Evolutionary conservation across 495 filamentous ascomycete genomes (phyloP).

Genomic region (Podospora pseudoanserina): DNA sequence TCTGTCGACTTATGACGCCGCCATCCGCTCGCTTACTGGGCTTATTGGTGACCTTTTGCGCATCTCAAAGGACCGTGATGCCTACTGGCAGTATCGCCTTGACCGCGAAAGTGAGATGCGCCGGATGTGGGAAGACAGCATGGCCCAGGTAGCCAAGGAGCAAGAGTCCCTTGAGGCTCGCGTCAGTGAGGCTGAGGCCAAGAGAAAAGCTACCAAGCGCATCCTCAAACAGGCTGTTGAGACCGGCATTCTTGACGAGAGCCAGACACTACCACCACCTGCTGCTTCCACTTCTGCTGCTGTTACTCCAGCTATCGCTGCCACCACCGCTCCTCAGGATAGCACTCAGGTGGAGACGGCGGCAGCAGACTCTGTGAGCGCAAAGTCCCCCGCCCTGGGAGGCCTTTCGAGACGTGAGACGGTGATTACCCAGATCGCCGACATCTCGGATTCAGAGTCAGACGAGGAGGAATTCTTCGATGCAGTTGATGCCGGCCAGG

Average conservation of each 20-base stretch:
- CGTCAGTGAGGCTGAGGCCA: slow-evolving; percentile 86
- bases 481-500: slow-evolving; percentile 87
- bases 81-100: slow-evolving; percentile 93
- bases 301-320: slow-evolving; percentile 33
- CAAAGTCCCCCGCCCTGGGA: slow-evolving; percentile 45
- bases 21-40: slow-evolving; percentile 80
- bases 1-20: slow-evolving; percentile 81
- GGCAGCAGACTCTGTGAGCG: slow-evolving; percentile 32
- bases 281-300: slow-evolving; percentile 28
- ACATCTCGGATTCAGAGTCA: slow-evolving; percentile 72
- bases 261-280: slow-evolving; percentile 28
- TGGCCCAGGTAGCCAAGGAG: slow-evolving; percentile 87
- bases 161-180: slow-evolving; percentile 85
- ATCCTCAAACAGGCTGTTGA: slow-evolving; percentile 85
- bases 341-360: slow-evolving; percentile 28
- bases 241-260: slow-evolving; percentile 46
- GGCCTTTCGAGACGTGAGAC: slow-evolving; percentile 50
- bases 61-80: slow-evolving; percentile 88
- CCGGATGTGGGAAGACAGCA: slow-evolving; percentile 97
- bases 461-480: slow-evolving; percentile 97
- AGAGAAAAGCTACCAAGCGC: slow-evolving; percentile 82
- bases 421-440: slow-evolving; percentile 56
- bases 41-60: slow-evolving; percentile 83
- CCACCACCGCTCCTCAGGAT: slow-evolving; percentile 32
- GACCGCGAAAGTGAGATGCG: slow-evolving; percentile 84